A percentile compares a stretch with the other conserved stretches of the same genome.
phyloP scores from a whole-genome alignment of 371 early-diverging fungal species.

The Zopfochytrium polystomum region DNA sequence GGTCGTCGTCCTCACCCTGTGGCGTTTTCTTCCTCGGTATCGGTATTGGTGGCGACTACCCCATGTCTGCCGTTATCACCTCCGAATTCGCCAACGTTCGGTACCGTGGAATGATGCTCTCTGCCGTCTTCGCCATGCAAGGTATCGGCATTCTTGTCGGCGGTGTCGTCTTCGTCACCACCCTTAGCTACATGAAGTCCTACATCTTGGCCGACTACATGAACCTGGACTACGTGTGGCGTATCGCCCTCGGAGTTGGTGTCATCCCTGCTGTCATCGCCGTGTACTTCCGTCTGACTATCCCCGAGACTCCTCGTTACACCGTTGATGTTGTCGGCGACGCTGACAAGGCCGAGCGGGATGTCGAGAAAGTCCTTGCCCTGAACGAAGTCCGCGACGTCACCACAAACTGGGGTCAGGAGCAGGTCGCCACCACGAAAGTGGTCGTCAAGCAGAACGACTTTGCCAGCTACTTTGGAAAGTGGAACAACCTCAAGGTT shows the following conservation, averaged over 20 bases:
- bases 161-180: slow-evolving; percentile 65
- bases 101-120: slow-evolving; percentile 81
- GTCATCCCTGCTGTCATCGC: too few species aligned
- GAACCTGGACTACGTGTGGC: slow-evolving; percentile 75
- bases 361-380: too few species aligned
- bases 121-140: slow-evolving; percentile 83
- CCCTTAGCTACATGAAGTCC: slow-evolving; percentile 64
- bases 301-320: too few species aligned
- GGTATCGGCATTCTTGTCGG: too few species aligned
- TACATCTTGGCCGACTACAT: slow-evolving; percentile 57
- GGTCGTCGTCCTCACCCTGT: slow-evolving; percentile 80
- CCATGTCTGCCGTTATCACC: too few species aligned
- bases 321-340: slow-evolving; percentile 64
- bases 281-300: too few species aligned
- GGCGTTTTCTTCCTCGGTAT: slow-evolving; percentile 72
- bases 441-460: slow-evolving; percentile 22
- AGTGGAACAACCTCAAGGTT: slow-evolving; percentile 71
- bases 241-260: too few species aligned
- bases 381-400: slow-evolving; percentile 5
- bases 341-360: slow-evolving; percentile 9
- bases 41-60: too few species aligned
- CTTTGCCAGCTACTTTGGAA: slow-evolving; percentile 66
- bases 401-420: slow-evolving; percentile 6
- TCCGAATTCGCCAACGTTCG: too few species aligned
- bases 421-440: neutral